Base-by-base conservation (phyloP, 192 early-diverging fungal genomes). In the Backusella tuberculispora region DNA sequence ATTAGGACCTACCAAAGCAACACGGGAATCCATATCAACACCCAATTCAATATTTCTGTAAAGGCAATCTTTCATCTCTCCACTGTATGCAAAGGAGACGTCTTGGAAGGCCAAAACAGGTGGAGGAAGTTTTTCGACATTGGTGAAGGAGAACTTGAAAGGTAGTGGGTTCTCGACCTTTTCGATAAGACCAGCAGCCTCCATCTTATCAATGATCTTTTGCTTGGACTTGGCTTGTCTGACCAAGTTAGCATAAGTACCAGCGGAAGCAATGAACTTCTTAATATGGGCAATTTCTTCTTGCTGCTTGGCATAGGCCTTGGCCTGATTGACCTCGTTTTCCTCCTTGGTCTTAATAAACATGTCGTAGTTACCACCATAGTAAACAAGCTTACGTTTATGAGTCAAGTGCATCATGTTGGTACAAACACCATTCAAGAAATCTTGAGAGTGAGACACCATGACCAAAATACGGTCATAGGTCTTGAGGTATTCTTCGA, bases 161-260 rank as follows among this genome's bases (percentile, higher is more conserved):
- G 88, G 75, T 66, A 82, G 85, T 63, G 85, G 86, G 53, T 83
- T 83, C 73, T 95, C 92, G 44, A 98, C 95, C 87, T 97, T 96
- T 78, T 99, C 98, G 66, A 99, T 91, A 67, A 99, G 86, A 77
- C 98, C 98, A 74, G 91, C 98, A 73, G 96, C 98, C 84, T 97
- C 95, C 98, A 99, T 99, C 87, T 99, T 99, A 87, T 99, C 98
- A 64, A 99, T 91, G 82, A 98, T 99, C 92, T 99, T 99, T 81
- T 98, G 98, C 83, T 96, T 94, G 48, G 95, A 96, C 88, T 99
- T 98, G 69, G 98, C 98, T 86, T 99, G 98, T 64, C 94, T 88
- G 66, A 98, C 96, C 88, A 99, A 89, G 89, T 99, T 99, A 78
- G 98, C 92, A 84, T 97, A 99, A 64, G 98, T 99, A 97, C 98